Conservation (phyloP, 306 rosid genomes). For the Trifolium dubium region DNA sequence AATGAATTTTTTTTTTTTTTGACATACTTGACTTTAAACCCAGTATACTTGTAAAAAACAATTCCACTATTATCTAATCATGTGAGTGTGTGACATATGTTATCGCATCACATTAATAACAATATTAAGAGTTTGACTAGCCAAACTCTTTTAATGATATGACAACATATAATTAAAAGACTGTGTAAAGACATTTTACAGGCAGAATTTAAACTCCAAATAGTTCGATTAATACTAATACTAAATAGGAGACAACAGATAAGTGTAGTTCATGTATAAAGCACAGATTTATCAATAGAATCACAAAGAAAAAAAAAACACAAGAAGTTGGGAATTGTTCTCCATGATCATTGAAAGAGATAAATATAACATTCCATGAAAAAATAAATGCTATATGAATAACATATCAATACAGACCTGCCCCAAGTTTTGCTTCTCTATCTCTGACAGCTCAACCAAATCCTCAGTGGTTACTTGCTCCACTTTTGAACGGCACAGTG, state of each 20-base stretch:
- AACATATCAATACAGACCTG: slow-evolving; percentile 64
- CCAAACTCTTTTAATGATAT: slow-evolving; percentile 9
- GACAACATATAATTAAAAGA: slow-evolving; percentile 10
- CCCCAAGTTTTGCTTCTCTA: slow-evolving; percentile 88
- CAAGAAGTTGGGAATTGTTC: not conserved
- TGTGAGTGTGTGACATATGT: not conserved
- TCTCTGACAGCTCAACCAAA: slow-evolving; percentile 92
- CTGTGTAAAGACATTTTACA: not conserved
- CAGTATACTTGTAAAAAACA: not conserved
- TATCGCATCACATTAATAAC: slow-evolving; percentile 4
- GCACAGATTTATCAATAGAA: slow-evolving; percentile 26
- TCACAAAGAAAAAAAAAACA: not conserved
- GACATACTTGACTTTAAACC: not conserved
- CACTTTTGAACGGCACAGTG: slow-evolving; percentile 84
- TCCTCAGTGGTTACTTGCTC: slow-evolving; percentile 81
- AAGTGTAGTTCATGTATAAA: not conserved
- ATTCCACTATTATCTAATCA: not conserved
- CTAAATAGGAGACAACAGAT: slow-evolving; percentile 5
- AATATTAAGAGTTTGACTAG: not conserved
- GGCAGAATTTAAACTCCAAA: slow-evolving; percentile 27
- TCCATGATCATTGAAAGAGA: slow-evolving; percentile 16
- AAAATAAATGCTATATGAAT: slow-evolving; percentile 15
- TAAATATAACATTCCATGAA: slow-evolving; percentile 20
- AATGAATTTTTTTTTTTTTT: not conserved
- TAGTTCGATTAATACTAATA: slow-evolving; percentile 7